These are phyloP conservation scores for Oidiodendron maius DNA, from an alignment of 495 filamentous ascomycete genomes.

Conservation along the genomic window DNA sequence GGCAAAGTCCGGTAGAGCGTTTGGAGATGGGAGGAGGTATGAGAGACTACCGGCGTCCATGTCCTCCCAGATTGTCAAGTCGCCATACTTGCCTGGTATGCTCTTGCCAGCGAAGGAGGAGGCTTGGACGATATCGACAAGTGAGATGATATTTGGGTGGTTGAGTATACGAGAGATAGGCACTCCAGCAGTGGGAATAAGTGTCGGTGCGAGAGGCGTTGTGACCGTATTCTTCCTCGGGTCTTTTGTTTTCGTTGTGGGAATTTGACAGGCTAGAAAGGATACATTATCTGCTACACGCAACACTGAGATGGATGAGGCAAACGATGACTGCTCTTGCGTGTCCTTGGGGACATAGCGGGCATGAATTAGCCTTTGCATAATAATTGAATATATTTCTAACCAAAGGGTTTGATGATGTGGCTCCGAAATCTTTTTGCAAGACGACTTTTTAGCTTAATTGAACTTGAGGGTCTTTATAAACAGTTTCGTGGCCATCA, in stretches of 20 bases:
- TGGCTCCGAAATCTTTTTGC: too few species aligned
- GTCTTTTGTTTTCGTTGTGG: conserved; percentile 4
- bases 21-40: conserved; percentile 12
- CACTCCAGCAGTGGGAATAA: conserved; percentile 12
- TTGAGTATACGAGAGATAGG: conserved; percentile 18
- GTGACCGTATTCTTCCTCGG: not conserved
- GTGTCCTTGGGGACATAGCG: conserved; percentile 16
- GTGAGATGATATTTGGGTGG: conserved; percentile 21
- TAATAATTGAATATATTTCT: too few species aligned
- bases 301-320: conserved; percentile 16
- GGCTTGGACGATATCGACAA: conserved; percentile 15
- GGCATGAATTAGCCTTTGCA: conserved; percentile 9
- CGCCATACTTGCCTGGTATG: not conserved
- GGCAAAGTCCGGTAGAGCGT: conserved; percentile 1
- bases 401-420: too few species aligned
- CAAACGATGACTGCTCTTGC: not conserved
- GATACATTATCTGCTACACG: conserved; percentile 17
- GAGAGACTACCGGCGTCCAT: conserved; percentile 19
- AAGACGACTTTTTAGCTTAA: too few species aligned
- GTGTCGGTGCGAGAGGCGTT: conserved; percentile 12
- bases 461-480: too few species aligned
- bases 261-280: conserved; percentile 17
- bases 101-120: not conserved
- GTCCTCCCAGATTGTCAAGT: conserved; percentile 21
- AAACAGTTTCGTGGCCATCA: too few species aligned